A percentile compares a stretch with the other conserved stretches of the same genome.
Evolutionary conservation across 148 eudicot genomes (phyloP).

Genomic region (Polygonum maritimum): DNA sequence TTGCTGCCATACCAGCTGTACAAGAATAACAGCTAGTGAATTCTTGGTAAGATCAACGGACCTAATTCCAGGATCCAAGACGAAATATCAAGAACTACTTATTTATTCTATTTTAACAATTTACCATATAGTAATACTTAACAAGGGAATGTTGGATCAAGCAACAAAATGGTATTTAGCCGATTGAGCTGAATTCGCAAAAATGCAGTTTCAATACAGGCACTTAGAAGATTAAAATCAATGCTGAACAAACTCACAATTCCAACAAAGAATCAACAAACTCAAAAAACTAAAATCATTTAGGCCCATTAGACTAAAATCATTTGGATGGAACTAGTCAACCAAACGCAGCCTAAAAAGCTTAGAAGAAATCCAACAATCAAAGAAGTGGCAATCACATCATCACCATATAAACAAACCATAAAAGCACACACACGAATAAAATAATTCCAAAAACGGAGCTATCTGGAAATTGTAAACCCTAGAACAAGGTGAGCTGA

Average conservation of each 20-base stretch:
- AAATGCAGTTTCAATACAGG: neutral
- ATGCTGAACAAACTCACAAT: neutral
- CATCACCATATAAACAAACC: neutral
- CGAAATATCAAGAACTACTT: neutral
- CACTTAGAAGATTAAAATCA: neutral
- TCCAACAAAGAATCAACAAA: neutral
- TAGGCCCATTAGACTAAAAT: neutral
- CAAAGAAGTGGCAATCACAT: neutral
- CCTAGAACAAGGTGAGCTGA: neutral
- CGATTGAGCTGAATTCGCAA: neutral
- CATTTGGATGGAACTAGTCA: neutral
- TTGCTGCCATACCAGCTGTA: neutral
- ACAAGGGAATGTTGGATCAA: neutral
- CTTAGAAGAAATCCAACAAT: neutral
- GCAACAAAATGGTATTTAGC: neutral
- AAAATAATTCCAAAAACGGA: neutral
- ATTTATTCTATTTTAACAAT: neutral
- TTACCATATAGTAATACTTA: neutral
- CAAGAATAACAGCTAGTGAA: neutral
- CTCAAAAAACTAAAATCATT: neutral
- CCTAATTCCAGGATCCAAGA: conserved; percentile 4
- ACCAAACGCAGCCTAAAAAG: conserved; percentile 6
- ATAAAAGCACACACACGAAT: neutral
- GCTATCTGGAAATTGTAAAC: neutral
- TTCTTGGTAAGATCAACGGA: conserved; percentile 3